A percentile compares a stretch with the other conserved stretches of the same genome.
Conservation (phyloP, 371 early-diverging fungal genomes). For the Massospora cicadina region DNA sequence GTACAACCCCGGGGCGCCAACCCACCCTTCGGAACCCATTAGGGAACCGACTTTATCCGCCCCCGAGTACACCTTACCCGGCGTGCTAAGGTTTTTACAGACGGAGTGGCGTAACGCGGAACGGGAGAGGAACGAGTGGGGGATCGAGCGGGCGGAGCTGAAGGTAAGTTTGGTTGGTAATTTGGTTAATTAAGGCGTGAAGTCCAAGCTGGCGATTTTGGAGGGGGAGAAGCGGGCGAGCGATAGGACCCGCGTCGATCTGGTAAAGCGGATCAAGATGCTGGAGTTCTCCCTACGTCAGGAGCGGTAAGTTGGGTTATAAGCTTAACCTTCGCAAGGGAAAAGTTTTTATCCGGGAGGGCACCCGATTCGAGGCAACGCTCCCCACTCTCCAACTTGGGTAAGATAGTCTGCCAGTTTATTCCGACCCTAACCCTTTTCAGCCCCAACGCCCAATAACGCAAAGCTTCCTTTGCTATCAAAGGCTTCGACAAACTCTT, state of each 20-base stretch:
- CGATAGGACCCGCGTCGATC: slow-evolving; percentile 54
- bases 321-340: neutral
- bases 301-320: slow-evolving; percentile 31
- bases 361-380: neutral
- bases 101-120: slow-evolving; percentile 74
- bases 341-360: neutral
- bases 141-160: slow-evolving; percentile 61
- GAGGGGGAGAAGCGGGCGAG: slow-evolving; percentile 68
- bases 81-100: slow-evolving; percentile 67
- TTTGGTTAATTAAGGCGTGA: neutral
- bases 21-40: neutral
- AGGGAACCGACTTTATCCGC: too few relatives aligned
- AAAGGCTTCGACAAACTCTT: neutral
- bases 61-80: slow-evolving; percentile 51
- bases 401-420: neutral
- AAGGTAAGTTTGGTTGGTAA: slow-evolving; percentile 28
- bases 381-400: neutral
- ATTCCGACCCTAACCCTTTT: too few relatives aligned
- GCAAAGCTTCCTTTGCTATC: neutral
- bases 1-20: neutral
- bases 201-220: slow-evolving; percentile 57
- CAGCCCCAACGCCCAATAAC: neutral
- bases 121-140: slow-evolving; percentile 76
- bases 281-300: slow-evolving; percentile 65
- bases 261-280: slow-evolving; percentile 71